phyloP scores from a whole-genome alignment of 2,329 filamentous ascomycete species.

The Pezicula neosporulosa region DNA sequence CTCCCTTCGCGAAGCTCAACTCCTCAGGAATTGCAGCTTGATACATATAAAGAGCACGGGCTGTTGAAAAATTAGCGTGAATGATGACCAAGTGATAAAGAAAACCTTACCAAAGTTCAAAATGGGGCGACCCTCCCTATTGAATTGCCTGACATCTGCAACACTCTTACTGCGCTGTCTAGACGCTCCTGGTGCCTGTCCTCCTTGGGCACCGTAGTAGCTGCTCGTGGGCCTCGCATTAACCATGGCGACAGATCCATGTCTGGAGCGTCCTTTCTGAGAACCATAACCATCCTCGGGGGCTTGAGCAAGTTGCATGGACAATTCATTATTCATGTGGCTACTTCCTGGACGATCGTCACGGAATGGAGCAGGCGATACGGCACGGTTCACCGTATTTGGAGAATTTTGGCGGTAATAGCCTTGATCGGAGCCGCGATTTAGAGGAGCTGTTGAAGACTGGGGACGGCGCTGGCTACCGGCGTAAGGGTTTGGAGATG shows the following conservation, averaged over 20 bases:
- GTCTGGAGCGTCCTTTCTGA: constrained; percentile 46
- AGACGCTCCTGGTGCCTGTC: constrained; percentile 33
- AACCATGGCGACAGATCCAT: constrained; percentile 43
- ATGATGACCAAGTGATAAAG: neutral
- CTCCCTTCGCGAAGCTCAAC: constrained; percentile 86
- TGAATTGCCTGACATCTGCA: constrained; percentile 78
- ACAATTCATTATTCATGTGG: constrained; percentile 44
- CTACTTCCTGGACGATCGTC: constrained; percentile 48
- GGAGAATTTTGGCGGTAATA: constrained; percentile 49
- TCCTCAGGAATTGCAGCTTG: constrained; percentile 94
- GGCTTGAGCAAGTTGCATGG: constrained; percentile 59
- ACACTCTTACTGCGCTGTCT: constrained; percentile 74
- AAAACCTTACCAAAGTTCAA: constrained; percentile 83
- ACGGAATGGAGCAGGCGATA: constrained; percentile 36
- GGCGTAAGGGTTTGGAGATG: constrained; percentile 63
- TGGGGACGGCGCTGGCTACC: constrained; percentile 28
- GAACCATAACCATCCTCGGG: constrained; percentile 58
- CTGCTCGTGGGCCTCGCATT: constrained; percentile 49
- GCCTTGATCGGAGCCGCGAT: constrained; percentile 45
- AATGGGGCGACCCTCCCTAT: constrained; percentile 80
- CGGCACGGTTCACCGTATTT: constrained; percentile 39
- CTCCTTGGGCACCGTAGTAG: constrained; percentile 43
- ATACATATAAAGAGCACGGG: constrained; percentile 91
- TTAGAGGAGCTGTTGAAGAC: constrained; percentile 35
- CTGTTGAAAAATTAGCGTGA: constrained; percentile 43